Evolutionary conservation across 768 basidiomycete species (phyloP).

Genomic region (Rhodotorula toruloides): DNA sequence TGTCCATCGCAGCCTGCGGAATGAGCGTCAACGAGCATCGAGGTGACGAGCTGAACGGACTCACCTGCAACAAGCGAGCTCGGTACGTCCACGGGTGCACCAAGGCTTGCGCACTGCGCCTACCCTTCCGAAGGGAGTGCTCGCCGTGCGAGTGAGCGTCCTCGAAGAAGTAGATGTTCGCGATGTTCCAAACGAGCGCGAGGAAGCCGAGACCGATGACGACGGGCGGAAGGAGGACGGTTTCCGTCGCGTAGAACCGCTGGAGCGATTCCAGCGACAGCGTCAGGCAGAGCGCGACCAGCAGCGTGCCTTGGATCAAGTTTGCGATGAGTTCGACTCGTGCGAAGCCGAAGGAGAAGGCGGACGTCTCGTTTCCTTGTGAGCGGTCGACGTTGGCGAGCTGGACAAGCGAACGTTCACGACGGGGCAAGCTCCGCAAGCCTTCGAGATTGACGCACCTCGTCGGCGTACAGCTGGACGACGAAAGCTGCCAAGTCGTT

Average conservation of each 20-base stretch:
- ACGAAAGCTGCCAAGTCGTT: conserved; percentile 24
- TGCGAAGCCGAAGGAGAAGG: conserved; percentile 17
- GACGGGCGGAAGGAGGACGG: conserved; percentile 12
- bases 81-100: background rate
- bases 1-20: background rate
- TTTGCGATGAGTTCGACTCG: conserved; percentile 23
- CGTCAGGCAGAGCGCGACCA: conserved; percentile 25
- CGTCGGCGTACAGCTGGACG: conserved; percentile 24
- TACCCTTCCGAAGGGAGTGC: too few species aligned
- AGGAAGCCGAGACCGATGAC: conserved; percentile 1
- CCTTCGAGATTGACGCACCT: conserved; percentile 1
- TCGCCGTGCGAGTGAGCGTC: background rate
- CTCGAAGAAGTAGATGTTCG: conserved; percentile 11
- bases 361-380: background rate
- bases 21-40: background rate
- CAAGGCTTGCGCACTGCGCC: background rate
- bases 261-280: conserved; percentile 22
- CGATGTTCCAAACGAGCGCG: conserved; percentile 11
- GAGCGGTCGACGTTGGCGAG: background rate
- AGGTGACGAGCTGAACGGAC: background rate
- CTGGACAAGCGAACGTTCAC: background rate
- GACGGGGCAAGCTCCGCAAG: too few species aligned
- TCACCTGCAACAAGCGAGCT: background rate
- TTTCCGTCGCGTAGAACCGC: conserved; percentile 19
- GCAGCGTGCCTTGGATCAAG: conserved; percentile 24